Evolutionary conservation across 2,329 filamentous ascomycete species (phyloP).

Genomic region (Penicillium sp.): DNA sequence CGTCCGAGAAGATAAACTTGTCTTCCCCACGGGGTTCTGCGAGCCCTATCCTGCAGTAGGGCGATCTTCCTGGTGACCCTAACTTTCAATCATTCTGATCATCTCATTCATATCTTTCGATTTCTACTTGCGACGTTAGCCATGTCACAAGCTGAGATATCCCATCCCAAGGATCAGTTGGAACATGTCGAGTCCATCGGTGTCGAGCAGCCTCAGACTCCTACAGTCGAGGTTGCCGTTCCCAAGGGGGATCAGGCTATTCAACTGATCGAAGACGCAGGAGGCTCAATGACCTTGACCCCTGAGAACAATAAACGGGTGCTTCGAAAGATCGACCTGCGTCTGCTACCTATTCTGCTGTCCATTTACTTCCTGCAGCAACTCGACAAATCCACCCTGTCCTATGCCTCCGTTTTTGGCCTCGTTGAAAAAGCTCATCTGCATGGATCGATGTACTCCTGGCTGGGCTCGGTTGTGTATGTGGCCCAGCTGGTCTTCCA

Average conservation of each 20-base stretch:
- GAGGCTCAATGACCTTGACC: conserved; percentile 49
- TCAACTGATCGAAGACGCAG: conserved; percentile 48
- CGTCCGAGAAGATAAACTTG: conserved; percentile 17
- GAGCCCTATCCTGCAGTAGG: neutral
- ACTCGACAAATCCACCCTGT: conserved; percentile 61
- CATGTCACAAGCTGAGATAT: conserved; percentile 19
- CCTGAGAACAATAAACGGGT: conserved; percentile 54
- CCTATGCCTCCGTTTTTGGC: conserved; percentile 63
- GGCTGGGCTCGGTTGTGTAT: conserved; percentile 54
- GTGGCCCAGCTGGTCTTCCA: conserved; percentile 56
- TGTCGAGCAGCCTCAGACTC: neutral
- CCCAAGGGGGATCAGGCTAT: conserved; percentile 48
- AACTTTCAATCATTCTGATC: neutral
- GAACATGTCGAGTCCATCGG: conserved; percentile 30
- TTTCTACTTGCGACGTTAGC: neutral
- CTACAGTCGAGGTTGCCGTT: neutral
- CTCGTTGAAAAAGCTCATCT: conserved; percentile 59
- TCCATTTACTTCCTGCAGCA: conserved; percentile 63
- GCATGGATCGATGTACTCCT: conserved; percentile 55
- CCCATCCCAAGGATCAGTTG: conserved; percentile 16
- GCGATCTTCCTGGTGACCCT: neutral
- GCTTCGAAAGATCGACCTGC: conserved; percentile 51
- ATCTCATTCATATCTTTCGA: neutral
- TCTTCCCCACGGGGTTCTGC: conserved; percentile 27
- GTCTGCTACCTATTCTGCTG: conserved; percentile 56